Evolutionary conservation across 345 rosid genomes (phyloP).

Genomic region (Pugionium cornutum): DNA sequence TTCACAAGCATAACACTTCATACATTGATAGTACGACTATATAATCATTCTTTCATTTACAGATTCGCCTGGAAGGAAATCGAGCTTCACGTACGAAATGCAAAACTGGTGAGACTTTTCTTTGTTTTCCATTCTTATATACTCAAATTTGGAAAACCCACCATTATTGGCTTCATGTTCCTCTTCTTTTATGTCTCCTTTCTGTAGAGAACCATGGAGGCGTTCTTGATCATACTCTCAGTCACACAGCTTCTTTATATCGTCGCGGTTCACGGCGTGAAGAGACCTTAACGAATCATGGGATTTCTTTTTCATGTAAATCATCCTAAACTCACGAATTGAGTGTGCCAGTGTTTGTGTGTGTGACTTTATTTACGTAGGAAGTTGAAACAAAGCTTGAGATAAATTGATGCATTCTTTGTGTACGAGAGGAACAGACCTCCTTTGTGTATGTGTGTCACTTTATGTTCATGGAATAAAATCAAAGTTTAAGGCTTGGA

Average conservation of each 20-base stretch:
- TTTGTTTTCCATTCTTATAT: not conserved
- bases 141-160: not conserved
- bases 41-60: constrained; percentile 25
- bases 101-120: constrained; percentile 63
- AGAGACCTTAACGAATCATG: constrained; percentile 27
- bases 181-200: constrained; percentile 16
- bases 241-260: constrained; percentile 84
- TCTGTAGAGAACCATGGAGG: constrained; percentile 97
- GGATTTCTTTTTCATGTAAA: constrained; percentile 11
- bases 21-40: constrained; percentile 22
- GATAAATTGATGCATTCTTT: constrained; percentile 40
- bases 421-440: constrained; percentile 31
- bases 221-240: constrained; percentile 83
- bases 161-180: not conserved
- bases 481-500: constrained; percentile 30
- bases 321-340: constrained; percentile 25
- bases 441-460: constrained; percentile 27
- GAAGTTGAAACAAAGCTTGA: constrained; percentile 22
- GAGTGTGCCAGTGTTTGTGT: constrained; percentile 22
- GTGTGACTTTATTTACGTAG: constrained; percentile 23
- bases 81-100: constrained; percentile 64
- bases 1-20: not conserved
- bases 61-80: constrained; percentile 94
- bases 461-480: constrained; percentile 36
- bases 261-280: constrained; percentile 64